Percentiles rank a stretch among this genome's conserved stretches.
Evolutionary conservation across 331 rosid species (phyloP).

Genomic region (Rosa hybrid): DNA sequence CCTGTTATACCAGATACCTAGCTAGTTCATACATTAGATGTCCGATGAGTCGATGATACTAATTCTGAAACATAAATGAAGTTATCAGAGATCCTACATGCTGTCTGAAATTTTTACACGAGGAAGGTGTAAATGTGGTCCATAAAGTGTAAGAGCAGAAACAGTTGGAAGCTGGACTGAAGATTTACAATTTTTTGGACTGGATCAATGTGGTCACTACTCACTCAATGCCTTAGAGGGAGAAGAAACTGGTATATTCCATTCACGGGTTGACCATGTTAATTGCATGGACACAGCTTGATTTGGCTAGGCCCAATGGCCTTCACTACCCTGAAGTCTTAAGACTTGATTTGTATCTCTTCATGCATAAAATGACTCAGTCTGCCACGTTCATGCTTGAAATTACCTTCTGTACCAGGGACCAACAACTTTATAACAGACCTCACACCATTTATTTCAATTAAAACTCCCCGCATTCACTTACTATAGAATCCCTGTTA

Average conservation of each 20-base stretch:
- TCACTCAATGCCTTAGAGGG: not conserved
- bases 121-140: not conserved
- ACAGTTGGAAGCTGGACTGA: not conserved
- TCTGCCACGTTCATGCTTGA: not conserved
- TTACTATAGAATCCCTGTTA: not conserved
- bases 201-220: constrained; percentile 12
- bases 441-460: not conserved
- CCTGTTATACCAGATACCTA: too few relatives aligned
- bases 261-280: not conserved
- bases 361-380: not conserved
- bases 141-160: not conserved
- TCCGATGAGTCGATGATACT: not conserved
- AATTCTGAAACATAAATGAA: not conserved
- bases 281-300: not conserved
- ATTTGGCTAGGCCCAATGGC: not conserved
- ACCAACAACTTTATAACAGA: not conserved
- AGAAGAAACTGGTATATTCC: not conserved
- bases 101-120: not conserved
- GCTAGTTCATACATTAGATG: not conserved
- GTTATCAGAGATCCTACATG: too few relatives aligned
- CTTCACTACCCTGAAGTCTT: not conserved
- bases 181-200: not conserved
- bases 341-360: not conserved
- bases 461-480: not conserved
- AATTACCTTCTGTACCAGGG: constrained; percentile 3